Base-by-base conservation (phyloP, 2,329 filamentous ascomycete species). In the Mycosphaerella arachidis region DNA sequence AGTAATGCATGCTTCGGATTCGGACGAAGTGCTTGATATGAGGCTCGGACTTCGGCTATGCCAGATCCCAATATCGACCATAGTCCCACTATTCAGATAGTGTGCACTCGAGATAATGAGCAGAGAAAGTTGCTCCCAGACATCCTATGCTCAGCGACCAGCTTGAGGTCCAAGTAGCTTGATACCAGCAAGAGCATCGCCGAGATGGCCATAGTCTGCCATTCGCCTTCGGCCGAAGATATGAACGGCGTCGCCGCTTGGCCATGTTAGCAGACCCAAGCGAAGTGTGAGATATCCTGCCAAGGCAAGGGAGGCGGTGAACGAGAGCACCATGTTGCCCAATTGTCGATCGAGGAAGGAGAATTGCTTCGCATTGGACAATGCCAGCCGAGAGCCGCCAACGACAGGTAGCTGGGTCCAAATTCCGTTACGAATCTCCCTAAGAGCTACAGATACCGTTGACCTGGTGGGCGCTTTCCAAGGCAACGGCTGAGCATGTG, bases 181-280 rank as follows among this genome's bases (percentile, higher is more conserved):
- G 12, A 72, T 53, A 18, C 69, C 71, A n/a, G 71, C 68, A 33
- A 74, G 59, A 16, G 72, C 71, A 53, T 70, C 69, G 12, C 72
- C 73, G 10, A 73, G 64, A 58, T 71, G 69, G 4, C 72, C 73
- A 52, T 70, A 73, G 53, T 74, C 73, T 2, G 68, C 53, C 6
- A 73, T 63, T 10, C 70, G 65, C 56, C 67, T 73, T 8, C 68
- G 65, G 18, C 73, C 73, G 54, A 75, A 75, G 48, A 74, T 60
- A 5, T 74, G 73, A 1, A 70, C 59, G 8, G 63, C 58, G 55
- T 73, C 66, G 33, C 72, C 73, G 27, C 66, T 69, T 27, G 72
- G 72, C 71, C 71, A 75, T 30, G 67, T 57, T 1, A 70, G 33
- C 1, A 64, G 33, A 4, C 70, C 70, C 4, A 62, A 65, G 18